Evolutionary conservation across 2,329 filamentous ascomycete species (phyloP).

Genomic region (Niveomyces coronatus): DNA sequence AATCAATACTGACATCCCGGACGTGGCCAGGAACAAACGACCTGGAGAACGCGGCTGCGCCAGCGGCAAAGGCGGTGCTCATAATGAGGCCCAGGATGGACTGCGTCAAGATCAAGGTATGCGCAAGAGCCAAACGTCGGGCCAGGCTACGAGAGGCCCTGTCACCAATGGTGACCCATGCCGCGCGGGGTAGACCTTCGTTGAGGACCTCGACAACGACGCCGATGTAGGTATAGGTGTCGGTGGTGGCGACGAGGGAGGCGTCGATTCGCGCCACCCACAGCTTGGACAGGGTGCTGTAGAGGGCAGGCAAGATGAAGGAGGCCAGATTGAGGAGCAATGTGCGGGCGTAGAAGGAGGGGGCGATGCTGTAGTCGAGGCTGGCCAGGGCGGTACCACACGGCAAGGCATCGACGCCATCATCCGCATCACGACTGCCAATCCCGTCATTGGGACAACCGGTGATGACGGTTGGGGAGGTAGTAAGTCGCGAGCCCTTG

Average conservation of each 20-base stretch:
- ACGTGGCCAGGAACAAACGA: slow-evolving; percentile 54
- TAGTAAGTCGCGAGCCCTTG: too few species aligned
- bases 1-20: slow-evolving; percentile 45
- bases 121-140: slow-evolving; percentile 46
- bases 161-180: slow-evolving; percentile 61
- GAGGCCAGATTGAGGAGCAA: slow-evolving; percentile 52
- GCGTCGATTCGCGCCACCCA: slow-evolving; percentile 59
- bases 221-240: slow-evolving; percentile 57
- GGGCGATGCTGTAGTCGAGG: slow-evolving; percentile 13
- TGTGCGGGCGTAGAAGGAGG: slow-evolving; percentile 38
- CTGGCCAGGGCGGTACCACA: too few species aligned
- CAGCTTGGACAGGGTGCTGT: slow-evolving; percentile 56
- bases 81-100: slow-evolving; percentile 45
- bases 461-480: too few species aligned
- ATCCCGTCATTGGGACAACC: too few species aligned
- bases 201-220: slow-evolving; percentile 59
- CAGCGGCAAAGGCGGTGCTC: slow-evolving; percentile 46
- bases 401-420: too few species aligned
- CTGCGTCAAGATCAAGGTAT: slow-evolving; percentile 55
- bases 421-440: too few species aligned
- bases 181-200: slow-evolving; percentile 58
- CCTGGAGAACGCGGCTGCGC: slow-evolving; percentile 43
- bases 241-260: slow-evolving; percentile 28
- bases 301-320: slow-evolving; percentile 57
- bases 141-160: slow-evolving; percentile 38